Evolutionary conservation across 2,329 filamentous ascomycete genomes (phyloP), one percentile per base, ranked within the genome.

Genomic region (Aspergillus phoenicis): DNA sequence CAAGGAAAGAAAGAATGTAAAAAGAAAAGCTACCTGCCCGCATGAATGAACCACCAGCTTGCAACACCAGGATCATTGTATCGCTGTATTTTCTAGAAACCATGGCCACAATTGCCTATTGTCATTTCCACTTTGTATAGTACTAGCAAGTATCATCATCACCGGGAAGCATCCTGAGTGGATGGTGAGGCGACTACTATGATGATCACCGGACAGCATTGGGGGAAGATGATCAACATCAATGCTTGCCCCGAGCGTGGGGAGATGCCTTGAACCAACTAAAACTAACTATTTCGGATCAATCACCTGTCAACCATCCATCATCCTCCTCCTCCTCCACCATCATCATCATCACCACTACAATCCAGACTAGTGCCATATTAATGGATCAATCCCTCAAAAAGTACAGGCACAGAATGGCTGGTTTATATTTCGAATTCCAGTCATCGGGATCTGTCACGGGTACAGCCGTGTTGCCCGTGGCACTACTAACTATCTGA

Each of bases 151-250:
- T 36, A 36, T 4, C 13, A 36, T 36, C 11, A 36, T 13, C 33
- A 13, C 11, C 13, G 33, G 7, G 13, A 22, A 22, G 39, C 33
- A 38, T 33, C 15, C 28, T n/a, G 28, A 26, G 15, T 22, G 39
- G 53, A 24, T 17, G 30, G 52, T 39, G 58, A 51, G 43, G 58
- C 58, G 28, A 57, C 17, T 2, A 20, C 20, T 11, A 36, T 13
- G 33, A 43, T 51, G 52, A 60, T 60, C 58, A 60, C 58, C 58
- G 28, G 58, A 60, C 58, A 45, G 52, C 30, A 24, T 33, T 36
- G 10, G 33, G 33, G 11, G 33, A 36, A 26, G n/a, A 51, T 51
- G 47, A 51, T 51, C 47, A 51, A 20, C 47, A n/a, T 30, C 26
- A n/a, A 28, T 28, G 33, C 11, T 36, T 36, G 33, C 10, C 11